Evolutionary conservation across 768 basidiomycete genomes (phyloP), one percentile per base, ranked within the genome.

Genomic region (Kockovaella imperatae): DNA sequence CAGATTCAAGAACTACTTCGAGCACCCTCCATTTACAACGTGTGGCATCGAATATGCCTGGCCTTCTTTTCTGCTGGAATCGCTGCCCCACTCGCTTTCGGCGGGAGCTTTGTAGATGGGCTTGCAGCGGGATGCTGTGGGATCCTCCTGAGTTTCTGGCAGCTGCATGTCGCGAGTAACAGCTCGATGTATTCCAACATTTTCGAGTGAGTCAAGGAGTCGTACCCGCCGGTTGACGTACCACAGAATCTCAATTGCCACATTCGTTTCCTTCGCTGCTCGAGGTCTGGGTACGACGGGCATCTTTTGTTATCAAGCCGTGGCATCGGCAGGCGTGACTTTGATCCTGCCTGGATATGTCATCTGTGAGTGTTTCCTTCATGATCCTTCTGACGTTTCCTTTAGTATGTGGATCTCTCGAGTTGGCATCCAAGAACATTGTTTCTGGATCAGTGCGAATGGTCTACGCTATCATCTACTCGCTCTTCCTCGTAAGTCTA

Each of bases 131-230:
- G 59, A 17, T 47, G 34, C 36, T 47, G 50, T 23, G 87, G 84
- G 0, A 79, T 82, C 36, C 62, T 83, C 41, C 73, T 90, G 40
- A 78, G 78, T 39, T 76, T 79, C 60, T 75, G 90, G 52, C 86
- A 88, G 57, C 78, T 87, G 25, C 76, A 75, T 43, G 80, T 86
- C 14, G 86, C 84, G 14, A 74, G 78, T 34, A 84, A 83, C 70
- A 87, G 82, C 61, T 75, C 82, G 0, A 75, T 89, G 64, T 89
- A 88, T 66, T 84, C 86, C 39, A 89, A 87, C 60, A 86, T 91
- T 43, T 91, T 89, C 56, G 89, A 93, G 89, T 89, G 62, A 69
- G 83, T 75, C 6, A 6, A 20, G 23, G 18, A 24, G 25, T 29
- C 24, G 45, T 31, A 38, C 15, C 18, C 21, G 23, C 25, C 18